These are phyloP conservation scores for Colletotrichum lindemuthianum DNA, from an alignment of 2,329 filamentous ascomycete genomes.

Conservation along the genomic window DNA sequence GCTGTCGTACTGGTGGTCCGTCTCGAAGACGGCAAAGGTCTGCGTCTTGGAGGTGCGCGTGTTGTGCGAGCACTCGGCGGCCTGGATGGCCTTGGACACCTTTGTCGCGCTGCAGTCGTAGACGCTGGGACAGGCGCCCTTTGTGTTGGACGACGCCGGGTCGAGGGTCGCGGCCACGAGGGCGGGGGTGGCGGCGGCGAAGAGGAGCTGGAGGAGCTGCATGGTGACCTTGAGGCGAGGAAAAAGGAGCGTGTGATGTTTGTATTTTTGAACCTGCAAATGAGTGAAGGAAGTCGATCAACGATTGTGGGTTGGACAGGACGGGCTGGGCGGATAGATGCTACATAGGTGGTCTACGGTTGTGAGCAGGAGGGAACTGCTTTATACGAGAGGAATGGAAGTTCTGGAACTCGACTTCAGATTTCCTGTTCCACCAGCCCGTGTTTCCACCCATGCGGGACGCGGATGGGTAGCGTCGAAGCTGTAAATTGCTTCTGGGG, in stretches of 20 bases:
- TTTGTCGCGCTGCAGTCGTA: slow-evolving; percentile 32
- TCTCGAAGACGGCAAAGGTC: slow-evolving; percentile 34
- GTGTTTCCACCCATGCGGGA: background rate
- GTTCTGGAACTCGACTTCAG: too few relatives aligned
- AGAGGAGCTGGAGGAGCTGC: slow-evolving; percentile 15
- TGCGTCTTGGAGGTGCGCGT: slow-evolving; percentile 31
- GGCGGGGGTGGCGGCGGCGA: slow-evolving; percentile 24
- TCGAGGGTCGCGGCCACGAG: slow-evolving; percentile 31
- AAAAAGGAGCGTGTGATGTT: background rate
- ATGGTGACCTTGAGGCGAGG: background rate
- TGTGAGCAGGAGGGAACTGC: too few relatives aligned
- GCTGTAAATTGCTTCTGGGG: slow-evolving; percentile 22
- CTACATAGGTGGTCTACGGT: too few relatives aligned
- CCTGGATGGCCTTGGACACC: slow-evolving; percentile 34
- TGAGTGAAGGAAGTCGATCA: background rate
- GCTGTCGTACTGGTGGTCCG: slow-evolving; percentile 30
- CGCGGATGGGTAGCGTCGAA: slow-evolving; percentile 6
- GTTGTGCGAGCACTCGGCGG: slow-evolving; percentile 35
- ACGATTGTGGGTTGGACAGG: background rate
- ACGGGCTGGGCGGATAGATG: too few relatives aligned
- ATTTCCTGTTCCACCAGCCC: too few relatives aligned
- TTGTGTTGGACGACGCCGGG: slow-evolving; percentile 33
- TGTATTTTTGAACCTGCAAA: background rate
- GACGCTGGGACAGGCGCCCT: slow-evolving; percentile 27
- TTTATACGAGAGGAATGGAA: too few relatives aligned